Base-by-base conservation (phyloP, 805 yeast species). In the Ogataea henricii region DNA sequence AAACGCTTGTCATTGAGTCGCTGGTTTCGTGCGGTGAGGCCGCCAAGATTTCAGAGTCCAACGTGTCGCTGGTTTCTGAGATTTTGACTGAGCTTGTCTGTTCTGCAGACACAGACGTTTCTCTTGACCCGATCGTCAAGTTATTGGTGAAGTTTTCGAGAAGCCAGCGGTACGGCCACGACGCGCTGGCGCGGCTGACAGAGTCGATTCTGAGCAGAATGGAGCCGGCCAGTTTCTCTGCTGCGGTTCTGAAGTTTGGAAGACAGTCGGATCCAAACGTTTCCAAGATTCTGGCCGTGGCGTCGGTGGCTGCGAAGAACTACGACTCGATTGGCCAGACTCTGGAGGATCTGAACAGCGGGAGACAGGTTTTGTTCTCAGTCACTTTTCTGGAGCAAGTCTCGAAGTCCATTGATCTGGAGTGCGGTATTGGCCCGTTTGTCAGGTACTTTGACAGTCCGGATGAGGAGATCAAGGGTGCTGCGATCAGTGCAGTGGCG, bases 401-500 rank as follows among this genome's bases (percentile, higher is more conserved):
- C 25, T 76, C 79, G n/a, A 67, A 69, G 46, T 48, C 63, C 6
- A 54, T 59, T 46, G 63, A 62, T 27, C 54, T 75, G 30, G 57
- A 64, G 4, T 54, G 70, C 17, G 61, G 69, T 3, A 55, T 76
- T 22, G 69, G 64, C 1, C 66, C 73, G 14, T 81, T 54, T 62
- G 64, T 54, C 49, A 46, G 16, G 57, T 67, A 48, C 59, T 74
- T 49, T 18, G 59, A 58, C 8, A 55, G 53, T 3, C 21, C 49
- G 2, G 56, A 60, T 3, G 61, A 69, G 9, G 76, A 74, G 30
- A 58, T 76, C 4, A 71, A 71, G 45, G 52, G 69, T 6, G 77
- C 78, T 18, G 73, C 85, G 1, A 77, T 85, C 1, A 72, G 74
- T 41, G 71, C 84, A 0, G 59, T 82, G 23, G 85, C 87, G 1